Base-by-base conservation (phyloP, 2,329 filamentous ascomycete species). In the Paecilomyces dactylethromorphus region DNA sequence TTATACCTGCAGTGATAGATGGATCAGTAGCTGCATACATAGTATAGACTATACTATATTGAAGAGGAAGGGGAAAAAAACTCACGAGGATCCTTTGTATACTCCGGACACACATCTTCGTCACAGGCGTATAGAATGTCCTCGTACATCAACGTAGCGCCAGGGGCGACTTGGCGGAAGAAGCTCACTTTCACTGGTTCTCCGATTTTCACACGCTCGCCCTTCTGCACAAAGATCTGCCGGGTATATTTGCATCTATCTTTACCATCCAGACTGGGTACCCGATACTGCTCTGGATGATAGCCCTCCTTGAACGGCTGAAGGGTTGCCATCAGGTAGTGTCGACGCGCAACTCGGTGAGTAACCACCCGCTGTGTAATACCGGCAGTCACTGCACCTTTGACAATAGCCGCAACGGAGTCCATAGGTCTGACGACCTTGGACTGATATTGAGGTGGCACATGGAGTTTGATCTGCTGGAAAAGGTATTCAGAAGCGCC, bases 401-500 rank as follows among this genome's bases (percentile, higher is more conserved):
- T 97, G 77, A 97, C 94, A 67, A 99, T 99, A 64, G 94, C 94
- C 51, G 94, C 92, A 59, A 99, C 94, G 1, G 94, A 96, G 79
- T 99, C 94, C 94, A 97, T 97, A 58, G 94, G 94, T 57, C 94
- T 88, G 50, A 99, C 93, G 54, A 97, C 94, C 84, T 97, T 97
- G 74, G 91, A 89, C 79, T 97, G 93, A 82, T 97, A 99, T 74
- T 97, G 94, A 10, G 94, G 94, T 39, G 94, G 94, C 1, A 99
- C 94, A 73, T 97, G 94, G 53, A 97, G 87, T 78, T 96, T 97
- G 81, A 99, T 97, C 77, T 99, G 94, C 77, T 97, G 93, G 86
- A 97, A 99, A 60, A 99, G 88, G 74, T 97, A 97, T 78, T 99
- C 94, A 7, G 93, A 97, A 31, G 93, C 94, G 79, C 94, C 94